These are phyloP conservation scores for Didymella arachidicola DNA, from an alignment of 2,329 filamentous ascomycete genomes.

Conservation along the genomic window DNA sequence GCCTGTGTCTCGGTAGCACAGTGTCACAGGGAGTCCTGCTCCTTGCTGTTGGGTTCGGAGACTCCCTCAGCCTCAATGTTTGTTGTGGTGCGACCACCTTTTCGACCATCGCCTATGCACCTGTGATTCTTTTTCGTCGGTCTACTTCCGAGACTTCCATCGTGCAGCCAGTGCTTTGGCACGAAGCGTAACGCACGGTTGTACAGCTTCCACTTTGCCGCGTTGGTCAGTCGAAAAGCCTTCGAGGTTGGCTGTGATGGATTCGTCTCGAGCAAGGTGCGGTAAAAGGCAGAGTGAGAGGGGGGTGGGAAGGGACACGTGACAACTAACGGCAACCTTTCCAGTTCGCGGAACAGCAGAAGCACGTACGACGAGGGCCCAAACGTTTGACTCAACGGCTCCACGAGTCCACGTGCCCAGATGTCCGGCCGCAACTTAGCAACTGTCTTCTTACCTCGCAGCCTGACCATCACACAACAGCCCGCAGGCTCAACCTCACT, in stretches of 20 bases:
- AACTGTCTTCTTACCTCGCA: not conserved
- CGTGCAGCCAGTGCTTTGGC: slow-evolving; percentile 10
- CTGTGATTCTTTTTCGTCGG: slow-evolving; percentile 20
- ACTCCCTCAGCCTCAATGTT: slow-evolving; percentile 5
- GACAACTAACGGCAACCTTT: not conserved
- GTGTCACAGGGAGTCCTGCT: slow-evolving; percentile 8
- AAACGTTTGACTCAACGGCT: slow-evolving; percentile 10
- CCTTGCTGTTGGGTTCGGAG: slow-evolving; percentile 3
- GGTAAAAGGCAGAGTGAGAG: not conserved
- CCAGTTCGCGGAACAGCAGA: not conserved
- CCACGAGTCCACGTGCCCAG: slow-evolving; percentile 20
- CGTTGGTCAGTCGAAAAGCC: not conserved
- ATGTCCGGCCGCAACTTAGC: not conserved
- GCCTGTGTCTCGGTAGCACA: slow-evolving; percentile 8
- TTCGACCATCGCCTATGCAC: slow-evolving; percentile 13
- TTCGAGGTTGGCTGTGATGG: not conserved
- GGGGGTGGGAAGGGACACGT: no score
- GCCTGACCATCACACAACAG: slow-evolving; percentile 8
- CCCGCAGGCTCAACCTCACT: slow-evolving; percentile 6
- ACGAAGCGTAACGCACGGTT: slow-evolving; percentile 14
- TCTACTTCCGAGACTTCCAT: slow-evolving; percentile 11
- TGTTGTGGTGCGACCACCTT: slow-evolving; percentile 13
- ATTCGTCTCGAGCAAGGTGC: not conserved
- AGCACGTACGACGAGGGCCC: not conserved
- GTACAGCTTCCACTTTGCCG: slow-evolving; percentile 15